Percentiles rank a stretch among this genome's conserved stretches.
These are phyloP conservation scores for Cicer judaicum DNA, from an alignment of 306 rosid species.

Conservation along the genomic window DNA sequence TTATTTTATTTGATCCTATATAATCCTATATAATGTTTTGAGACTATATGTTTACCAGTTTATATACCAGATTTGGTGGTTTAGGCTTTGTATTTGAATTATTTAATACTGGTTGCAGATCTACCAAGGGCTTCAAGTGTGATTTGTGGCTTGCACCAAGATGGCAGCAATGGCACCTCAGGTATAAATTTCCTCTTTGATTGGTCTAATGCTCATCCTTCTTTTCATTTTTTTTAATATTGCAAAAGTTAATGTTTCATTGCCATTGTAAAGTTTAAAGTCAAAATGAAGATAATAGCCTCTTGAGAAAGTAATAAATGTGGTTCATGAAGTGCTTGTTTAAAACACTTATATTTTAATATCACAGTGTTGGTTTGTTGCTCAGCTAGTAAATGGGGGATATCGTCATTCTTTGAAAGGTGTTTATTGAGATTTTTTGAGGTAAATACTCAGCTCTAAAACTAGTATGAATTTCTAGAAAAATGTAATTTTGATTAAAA, in stretches of 20 bases:
- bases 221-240: background rate
- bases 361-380: background rate
- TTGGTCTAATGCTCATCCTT: no score
- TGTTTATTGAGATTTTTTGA: no score
- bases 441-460: no score
- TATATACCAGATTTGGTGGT: background rate
- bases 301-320: background rate
- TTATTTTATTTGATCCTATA: no score
- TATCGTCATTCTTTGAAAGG: background rate
- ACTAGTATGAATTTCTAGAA: no score
- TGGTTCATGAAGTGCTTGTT: background rate
- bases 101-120: no score
- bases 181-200: background rate
- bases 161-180: background rate
- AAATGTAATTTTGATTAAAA: no score
- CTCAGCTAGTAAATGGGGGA: background rate
- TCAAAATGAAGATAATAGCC: background rate
- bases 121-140: background rate
- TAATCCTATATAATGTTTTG: no score
- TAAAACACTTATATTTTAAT: no score
- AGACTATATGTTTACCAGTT: background rate
- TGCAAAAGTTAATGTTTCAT: background rate
- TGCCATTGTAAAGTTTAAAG: background rate
- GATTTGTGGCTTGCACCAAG: background rate
- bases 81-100: background rate